phyloP scores from a whole-genome alignment of 495 filamentous ascomycete species.

The Bryoglossum gracile region DNA sequence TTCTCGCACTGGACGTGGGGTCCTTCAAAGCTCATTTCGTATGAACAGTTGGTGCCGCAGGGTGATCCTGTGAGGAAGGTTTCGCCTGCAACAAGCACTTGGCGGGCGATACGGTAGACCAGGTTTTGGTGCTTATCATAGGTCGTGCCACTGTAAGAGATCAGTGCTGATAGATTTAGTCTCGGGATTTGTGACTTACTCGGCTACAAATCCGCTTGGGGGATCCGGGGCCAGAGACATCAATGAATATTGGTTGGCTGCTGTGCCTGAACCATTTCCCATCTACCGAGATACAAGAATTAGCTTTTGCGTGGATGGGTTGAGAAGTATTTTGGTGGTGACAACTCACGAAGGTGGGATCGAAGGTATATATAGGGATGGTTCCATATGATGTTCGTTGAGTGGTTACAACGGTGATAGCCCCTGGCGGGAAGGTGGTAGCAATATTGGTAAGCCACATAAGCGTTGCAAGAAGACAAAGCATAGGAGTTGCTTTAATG shows the following conservation, averaged over 20 bases:
- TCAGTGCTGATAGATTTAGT: background rate
- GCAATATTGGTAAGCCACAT: constrained; percentile 12
- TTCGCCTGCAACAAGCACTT: constrained; percentile 8
- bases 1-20: constrained; percentile 16
- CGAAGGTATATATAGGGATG: constrained; percentile 9
- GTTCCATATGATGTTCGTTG: background rate
- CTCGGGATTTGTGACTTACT: constrained; percentile 1
- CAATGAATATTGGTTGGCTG: constrained; percentile 4
- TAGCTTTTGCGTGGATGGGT: background rate
- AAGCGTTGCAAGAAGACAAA: constrained; percentile 9
- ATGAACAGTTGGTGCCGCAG: constrained; percentile 22
- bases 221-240: background rate
- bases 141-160: background rate
- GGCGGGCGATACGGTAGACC: background rate
- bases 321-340: background rate
- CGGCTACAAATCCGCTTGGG: constrained; percentile 1
- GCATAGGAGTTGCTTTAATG: constrained; percentile 3
- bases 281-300: constrained; percentile 8
- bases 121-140: constrained; percentile 1
- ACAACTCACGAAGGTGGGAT: constrained; percentile 16
- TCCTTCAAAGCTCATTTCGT: constrained; percentile 13
- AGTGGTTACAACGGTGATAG: constrained; percentile 8
- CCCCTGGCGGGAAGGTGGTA: constrained; percentile 18
- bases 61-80: constrained; percentile 1
- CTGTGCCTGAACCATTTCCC: constrained; percentile 17